Evolutionary conservation across 805 yeast genomes (phyloP).

Genomic region (Wickerhamiella slavikovae): DNA sequence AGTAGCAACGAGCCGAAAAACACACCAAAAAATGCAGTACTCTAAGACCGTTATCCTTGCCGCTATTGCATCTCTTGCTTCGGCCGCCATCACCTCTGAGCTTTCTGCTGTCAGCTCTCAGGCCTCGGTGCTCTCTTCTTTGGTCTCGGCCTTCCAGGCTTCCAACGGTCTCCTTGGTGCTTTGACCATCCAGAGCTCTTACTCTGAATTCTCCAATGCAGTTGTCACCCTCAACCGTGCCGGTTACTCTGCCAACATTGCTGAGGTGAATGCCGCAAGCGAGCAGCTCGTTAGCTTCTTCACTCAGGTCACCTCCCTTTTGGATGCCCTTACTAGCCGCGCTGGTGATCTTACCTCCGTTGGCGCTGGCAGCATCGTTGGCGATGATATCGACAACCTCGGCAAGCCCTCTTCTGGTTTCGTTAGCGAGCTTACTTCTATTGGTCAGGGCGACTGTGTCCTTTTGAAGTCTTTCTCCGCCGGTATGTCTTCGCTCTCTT

Average conservation of each 20-base stretch:
- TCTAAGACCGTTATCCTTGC: constrained; percentile 2
- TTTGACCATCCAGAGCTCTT: constrained; percentile 7
- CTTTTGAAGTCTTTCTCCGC: constrained; percentile 1
- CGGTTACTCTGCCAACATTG: constrained; percentile 3
- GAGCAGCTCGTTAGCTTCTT: constrained; percentile 4
- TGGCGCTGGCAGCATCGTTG: constrained; percentile 9
- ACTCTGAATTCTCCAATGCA: constrained; percentile 6
- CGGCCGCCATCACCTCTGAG: constrained; percentile 3
- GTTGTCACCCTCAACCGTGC: constrained; percentile 6
- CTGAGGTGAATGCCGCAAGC: constrained; percentile 3
- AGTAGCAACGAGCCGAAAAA: too few relatives aligned
- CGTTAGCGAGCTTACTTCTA: constrained; percentile 4
- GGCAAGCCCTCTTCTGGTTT: constrained; percentile 6
- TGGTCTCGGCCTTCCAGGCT: constrained; percentile 5
- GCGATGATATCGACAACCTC: constrained; percentile 7
- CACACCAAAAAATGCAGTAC: too few relatives aligned
- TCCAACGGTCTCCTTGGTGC: constrained; percentile 8
- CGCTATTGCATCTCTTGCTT: constrained; percentile 7
- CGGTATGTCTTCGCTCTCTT: constrained; percentile 4
- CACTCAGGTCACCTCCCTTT: constrained; percentile 6
- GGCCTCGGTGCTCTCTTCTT: constrained; percentile 3
- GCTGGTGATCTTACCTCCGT: constrained; percentile 10
- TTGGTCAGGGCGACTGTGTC: constrained; percentile 3
- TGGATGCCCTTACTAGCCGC: constrained; percentile 9
- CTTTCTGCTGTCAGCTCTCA: constrained; percentile 6